Conservation (phyloP, 2,329 filamentous ascomycete species). For the Chaetomiaceae sp. region DNA sequence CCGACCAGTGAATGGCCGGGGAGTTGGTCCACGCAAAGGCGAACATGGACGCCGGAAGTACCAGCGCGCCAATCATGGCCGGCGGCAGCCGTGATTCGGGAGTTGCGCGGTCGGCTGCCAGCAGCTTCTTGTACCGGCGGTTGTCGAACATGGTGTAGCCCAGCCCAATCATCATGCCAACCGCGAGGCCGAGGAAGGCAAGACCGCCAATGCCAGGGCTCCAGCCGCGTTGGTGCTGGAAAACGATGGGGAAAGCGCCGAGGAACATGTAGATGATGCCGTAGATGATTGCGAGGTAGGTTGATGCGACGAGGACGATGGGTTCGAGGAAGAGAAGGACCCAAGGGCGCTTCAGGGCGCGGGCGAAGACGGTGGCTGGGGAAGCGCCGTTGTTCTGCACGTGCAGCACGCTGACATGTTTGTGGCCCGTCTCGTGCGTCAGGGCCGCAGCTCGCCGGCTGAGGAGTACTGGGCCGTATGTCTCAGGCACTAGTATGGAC, state of each 20-base stretch:
- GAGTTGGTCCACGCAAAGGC: constrained; percentile 63
- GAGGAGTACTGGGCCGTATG: constrained; percentile 53
- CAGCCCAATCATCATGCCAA: constrained; percentile 58
- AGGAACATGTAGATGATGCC: constrained; percentile 56
- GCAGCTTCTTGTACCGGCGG: constrained; percentile 42
- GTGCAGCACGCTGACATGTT: too few relatives aligned
- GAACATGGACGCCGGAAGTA: constrained; percentile 59
- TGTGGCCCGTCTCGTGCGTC: constrained; percentile 45
- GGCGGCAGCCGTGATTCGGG: constrained; percentile 61
- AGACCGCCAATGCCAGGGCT: constrained; percentile 53
- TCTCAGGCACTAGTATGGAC: constrained; percentile 50
- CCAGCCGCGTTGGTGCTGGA: constrained; percentile 54
- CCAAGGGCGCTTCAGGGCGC: constrained; percentile 48
- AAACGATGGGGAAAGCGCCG: constrained; percentile 60
- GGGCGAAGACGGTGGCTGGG: too few relatives aligned
- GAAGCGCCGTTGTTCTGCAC: too few relatives aligned
- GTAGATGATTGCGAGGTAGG: constrained; percentile 61
- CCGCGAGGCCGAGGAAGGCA: constrained; percentile 61
- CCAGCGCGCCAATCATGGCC: constrained; percentile 54
- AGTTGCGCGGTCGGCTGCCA: constrained; percentile 43
- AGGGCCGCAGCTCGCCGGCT: constrained; percentile 47
- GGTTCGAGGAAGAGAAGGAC: constrained; percentile 64
- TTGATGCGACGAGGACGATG: constrained; percentile 58
- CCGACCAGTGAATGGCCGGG: constrained; percentile 28
- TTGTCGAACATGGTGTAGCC: constrained; percentile 51